Base-by-base conservation (phyloP, 257 asterid genomes). In the Ophiorrhiza pumila region DNA sequence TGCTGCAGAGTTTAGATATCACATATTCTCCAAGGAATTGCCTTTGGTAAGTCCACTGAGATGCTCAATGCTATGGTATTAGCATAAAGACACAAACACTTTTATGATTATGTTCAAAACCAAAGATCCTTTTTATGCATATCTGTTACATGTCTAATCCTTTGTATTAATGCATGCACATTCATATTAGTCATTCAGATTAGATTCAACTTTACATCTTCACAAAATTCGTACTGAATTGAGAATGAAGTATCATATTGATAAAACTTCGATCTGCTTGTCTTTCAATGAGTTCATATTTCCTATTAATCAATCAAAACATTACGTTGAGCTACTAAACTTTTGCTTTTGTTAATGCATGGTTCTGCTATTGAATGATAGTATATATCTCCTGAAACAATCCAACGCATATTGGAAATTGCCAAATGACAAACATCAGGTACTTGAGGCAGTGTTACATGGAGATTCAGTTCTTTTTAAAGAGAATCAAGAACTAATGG, bases 1-100 rank as follows among this genome's bases (percentile, higher is more conserved):
- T 75, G 83, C 96, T 74, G 98, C 98, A n/a, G 98, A 91, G 77
- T 80, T 91, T 41, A 84, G 98, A 80, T 93, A 93, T 89, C 90
- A 88, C 57, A 91, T 93, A 17, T 91, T 93, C 90, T 91, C 98
- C 75, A 91, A 93, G 83, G 98, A 93, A 77, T 70, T 93, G 88
- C 96, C 98, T 53, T 45, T 93, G 90, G 98, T 91, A 74, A 82
- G 84, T 76, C 57, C n/a, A 12, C 65, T 69, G 10, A 56, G 34
- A 41, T 43, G 14, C 52, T 43, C 47, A 35, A 27, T 41, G 34
- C 74, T 39, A 15, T 22, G 22, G 23, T 23, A 42, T 13, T 42
- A 27, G 14, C 23, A 11, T 42, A 11, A 14, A 14, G 23, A 9
- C 31, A 65, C 35, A 42, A 64, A 20, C 29, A n/a, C n/a, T n/a